phyloP scores from a whole-genome alignment of 805 yeast genomes.

The Kodamaea neixiangensis region DNA sequence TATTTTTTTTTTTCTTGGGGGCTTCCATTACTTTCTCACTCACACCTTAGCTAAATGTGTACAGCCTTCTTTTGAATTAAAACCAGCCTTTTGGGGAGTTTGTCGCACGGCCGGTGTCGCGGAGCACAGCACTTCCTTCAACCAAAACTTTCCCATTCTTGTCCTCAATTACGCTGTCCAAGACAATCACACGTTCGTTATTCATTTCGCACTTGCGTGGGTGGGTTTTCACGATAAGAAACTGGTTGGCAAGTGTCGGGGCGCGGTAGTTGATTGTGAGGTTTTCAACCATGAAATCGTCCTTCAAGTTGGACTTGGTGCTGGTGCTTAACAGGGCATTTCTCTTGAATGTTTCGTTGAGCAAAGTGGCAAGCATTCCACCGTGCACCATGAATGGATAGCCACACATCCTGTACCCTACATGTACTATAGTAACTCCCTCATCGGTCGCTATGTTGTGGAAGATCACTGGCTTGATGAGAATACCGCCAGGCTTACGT shows the following conservation, averaged over 20 bases:
- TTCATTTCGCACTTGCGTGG: slow-evolving; percentile 30
- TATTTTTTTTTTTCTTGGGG: background rate
- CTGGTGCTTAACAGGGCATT: slow-evolving; percentile 44
- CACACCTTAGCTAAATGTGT: background rate
- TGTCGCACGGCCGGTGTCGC: slow-evolving; percentile 36
- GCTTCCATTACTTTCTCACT: background rate
- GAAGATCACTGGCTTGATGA: slow-evolving; percentile 71
- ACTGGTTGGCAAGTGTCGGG: slow-evolving; percentile 80
- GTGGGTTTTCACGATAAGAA: slow-evolving; percentile 61
- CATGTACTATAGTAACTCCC: slow-evolving; percentile 67
- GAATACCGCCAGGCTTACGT: slow-evolving; percentile 75
- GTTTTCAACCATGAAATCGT: slow-evolving; percentile 42
- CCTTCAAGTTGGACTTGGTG: slow-evolving; percentile 38
- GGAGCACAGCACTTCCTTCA: slow-evolving; percentile 52
- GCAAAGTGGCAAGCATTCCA: slow-evolving; percentile 77
- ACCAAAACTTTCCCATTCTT: slow-evolving; percentile 58
- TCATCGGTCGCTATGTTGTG: slow-evolving; percentile 57
- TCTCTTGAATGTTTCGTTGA: slow-evolving; percentile 74
- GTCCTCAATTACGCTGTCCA: slow-evolving; percentile 55
- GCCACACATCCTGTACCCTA: slow-evolving; percentile 79
- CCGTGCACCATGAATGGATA: slow-evolving; percentile 90
- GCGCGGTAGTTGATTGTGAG: slow-evolving; percentile 56
- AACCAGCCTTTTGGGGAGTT: slow-evolving; percentile 12
- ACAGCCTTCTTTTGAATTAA: background rate
- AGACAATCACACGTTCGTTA: slow-evolving; percentile 35